Evolutionary conservation across 2,329 filamentous ascomycete genomes (phyloP).

Genomic region (Pseudopyrenochaeta lycopersici): DNA sequence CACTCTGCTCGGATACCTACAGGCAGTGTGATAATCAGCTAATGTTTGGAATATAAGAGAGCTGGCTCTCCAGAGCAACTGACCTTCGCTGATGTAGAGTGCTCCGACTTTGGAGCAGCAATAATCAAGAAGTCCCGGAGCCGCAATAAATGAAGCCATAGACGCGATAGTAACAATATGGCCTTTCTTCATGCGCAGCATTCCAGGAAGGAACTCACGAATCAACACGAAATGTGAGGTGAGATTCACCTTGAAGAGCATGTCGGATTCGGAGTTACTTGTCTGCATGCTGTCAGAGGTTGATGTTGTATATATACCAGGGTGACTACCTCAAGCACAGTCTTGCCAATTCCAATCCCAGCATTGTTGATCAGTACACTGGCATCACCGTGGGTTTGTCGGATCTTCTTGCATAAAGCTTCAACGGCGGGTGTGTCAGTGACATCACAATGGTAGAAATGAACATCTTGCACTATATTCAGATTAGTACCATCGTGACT

Average conservation of each 20-base stretch:
- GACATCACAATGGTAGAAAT: conserved; percentile 39
- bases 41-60: background rate
- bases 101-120: conserved; percentile 38
- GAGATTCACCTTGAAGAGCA: conserved; percentile 41
- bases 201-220: conserved; percentile 40
- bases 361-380: conserved; percentile 46
- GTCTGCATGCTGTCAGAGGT: conserved; percentile 20
- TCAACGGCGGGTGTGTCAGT: conserved; percentile 25
- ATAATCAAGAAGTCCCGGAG: conserved; percentile 38
- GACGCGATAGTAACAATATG: conserved; percentile 42
- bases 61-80: background rate
- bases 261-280: conserved; percentile 34
- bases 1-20: conserved; percentile 37
- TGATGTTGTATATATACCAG: background rate
- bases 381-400: conserved; percentile 28
- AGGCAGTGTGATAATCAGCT: background rate
- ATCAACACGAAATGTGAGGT: conserved; percentile 39
- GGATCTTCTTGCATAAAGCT: conserved; percentile 28
- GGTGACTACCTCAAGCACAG: conserved; percentile 27
- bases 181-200: conserved; percentile 39
- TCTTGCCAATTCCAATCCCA: conserved; percentile 32
- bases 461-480: conserved; percentile 26
- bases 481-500: background rate
- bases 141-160: conserved; percentile 38
- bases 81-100: conserved; percentile 40